Base-by-base conservation (phyloP, 129 eudicot species). In the Arctium minus region DNA sequence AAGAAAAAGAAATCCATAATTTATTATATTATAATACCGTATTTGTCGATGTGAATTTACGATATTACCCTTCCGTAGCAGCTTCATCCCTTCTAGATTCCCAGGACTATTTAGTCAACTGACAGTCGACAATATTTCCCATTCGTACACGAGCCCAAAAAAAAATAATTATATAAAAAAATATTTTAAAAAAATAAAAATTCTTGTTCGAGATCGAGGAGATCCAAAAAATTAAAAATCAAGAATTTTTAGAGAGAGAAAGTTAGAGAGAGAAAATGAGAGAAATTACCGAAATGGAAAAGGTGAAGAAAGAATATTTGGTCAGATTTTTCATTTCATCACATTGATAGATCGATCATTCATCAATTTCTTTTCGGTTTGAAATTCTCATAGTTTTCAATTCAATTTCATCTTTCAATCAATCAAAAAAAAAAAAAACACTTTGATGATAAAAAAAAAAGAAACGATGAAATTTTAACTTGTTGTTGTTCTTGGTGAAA, bases 141-240 rank as follows among this genome's bases (percentile, higher is more conserved):
- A 81, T 82, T 79, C 90, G 86, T 85, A 88, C 92, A 86, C 84
- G 91, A 89, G 91, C 35, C 85, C 42, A 37, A 74, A 27, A 81
- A 84, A 82, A 62, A 64, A 72, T 83, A 60, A 73, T 50, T 42
- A 42, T 42, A 67, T 50, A 0, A 12, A 30, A 42, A 69, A 70
- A 9, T 2, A 75, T 18, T n/a, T 60, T 67, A 46, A 36, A 74
- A 11, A 37, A 87, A 70, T 56, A 8, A 31, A 86, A 71, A 84
- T 81, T 71, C 74, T 73, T 39, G 83, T 87, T 82, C 76, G 84
- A 74, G 84, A 90, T 70, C 82, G 77, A 79, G 87, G 83, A 82
- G 89, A 89, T 89, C 91, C 74, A 70, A 81, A 74, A 81, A 78
- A 81, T 75, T 64, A 73, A 79, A 84, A 83, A 70, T 77, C 76